A percentile compares a stretch with the other conserved stretches of the same genome.
phyloP scores from a whole-genome alignment of 345 rosid species.

The Kernera saxatilis region DNA sequence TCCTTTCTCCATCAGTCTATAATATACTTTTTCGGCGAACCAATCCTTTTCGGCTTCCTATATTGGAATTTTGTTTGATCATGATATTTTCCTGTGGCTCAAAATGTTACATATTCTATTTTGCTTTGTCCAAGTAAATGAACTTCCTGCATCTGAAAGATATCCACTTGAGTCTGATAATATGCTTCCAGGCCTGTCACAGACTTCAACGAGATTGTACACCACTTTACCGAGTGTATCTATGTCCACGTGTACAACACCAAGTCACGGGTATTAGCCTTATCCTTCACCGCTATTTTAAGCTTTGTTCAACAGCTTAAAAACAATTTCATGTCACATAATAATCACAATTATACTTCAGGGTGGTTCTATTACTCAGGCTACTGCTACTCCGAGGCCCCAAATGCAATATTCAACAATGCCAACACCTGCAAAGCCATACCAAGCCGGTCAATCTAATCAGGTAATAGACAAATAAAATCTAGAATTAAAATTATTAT shows the following conservation, averaged over 20 bases:
- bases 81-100: neutral
- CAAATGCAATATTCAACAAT: conserved; percentile 47
- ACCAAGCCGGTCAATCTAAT: conserved; percentile 44
- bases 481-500: neutral
- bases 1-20: neutral
- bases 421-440: conserved; percentile 40
- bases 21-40: neutral
- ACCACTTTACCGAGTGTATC: conserved; percentile 84
- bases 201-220: conserved; percentile 79
- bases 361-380: conserved; percentile 33
- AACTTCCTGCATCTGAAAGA: neutral
- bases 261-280: conserved; percentile 59
- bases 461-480: conserved; percentile 41
- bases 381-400: conserved; percentile 37
- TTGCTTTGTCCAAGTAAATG: neutral
- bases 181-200: conserved; percentile 66
- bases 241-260: conserved; percentile 78
- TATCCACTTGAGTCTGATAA: neutral
- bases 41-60: neutral
- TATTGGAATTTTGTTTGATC: neutral
- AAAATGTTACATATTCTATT: neutral
- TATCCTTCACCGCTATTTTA: neutral
- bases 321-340: conserved; percentile 3
- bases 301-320: neutral
- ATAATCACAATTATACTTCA: conserved; percentile 20